Percentiles rank a stretch among this genome's conserved stretches.
These are phyloP conservation scores for Lignosus rhinocerotis DNA, from an alignment of 1,284 basidiomycete genomes.

Conservation along the genomic window DNA sequence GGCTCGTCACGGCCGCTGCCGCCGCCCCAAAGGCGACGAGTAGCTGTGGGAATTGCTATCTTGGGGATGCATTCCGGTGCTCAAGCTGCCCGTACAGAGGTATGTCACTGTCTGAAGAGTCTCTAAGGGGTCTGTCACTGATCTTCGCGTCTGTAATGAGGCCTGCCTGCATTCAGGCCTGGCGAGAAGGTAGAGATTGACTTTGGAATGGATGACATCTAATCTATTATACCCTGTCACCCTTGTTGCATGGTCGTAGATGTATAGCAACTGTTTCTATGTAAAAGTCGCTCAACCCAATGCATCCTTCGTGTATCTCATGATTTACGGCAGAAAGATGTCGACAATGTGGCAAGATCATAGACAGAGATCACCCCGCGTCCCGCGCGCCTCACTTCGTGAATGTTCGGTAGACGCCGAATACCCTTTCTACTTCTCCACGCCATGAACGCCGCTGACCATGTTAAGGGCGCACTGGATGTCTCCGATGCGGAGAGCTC, in stretches of 20 bases:
- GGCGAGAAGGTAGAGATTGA: slow-evolving; percentile 95
- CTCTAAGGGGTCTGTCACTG: neutral
- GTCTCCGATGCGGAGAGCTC: slow-evolving; percentile 18
- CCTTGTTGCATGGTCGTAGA: neutral
- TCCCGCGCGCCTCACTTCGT: neutral
- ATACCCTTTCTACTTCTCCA: neutral
- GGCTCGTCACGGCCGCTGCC: slow-evolving; percentile 62
- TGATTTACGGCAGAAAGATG: too few relatives aligned
- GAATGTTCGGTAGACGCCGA: neutral
- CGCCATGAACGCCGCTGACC: slow-evolving; percentile 6
- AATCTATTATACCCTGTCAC: slow-evolving; percentile 16
- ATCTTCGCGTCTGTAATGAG: slow-evolving; percentile 38
- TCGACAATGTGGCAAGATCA: too few relatives aligned
- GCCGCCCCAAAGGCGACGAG: slow-evolving; percentile 85
- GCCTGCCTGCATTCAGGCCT: slow-evolving; percentile 96
- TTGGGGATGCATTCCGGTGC: slow-evolving; percentile 98
- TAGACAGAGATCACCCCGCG: too few relatives aligned
- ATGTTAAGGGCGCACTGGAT: neutral
- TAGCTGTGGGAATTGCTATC: slow-evolving; percentile 97
- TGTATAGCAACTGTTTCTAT: neutral
- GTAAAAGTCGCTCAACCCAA: too few relatives aligned
- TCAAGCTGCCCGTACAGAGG: slow-evolving; percentile 94
- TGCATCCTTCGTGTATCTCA: too few relatives aligned
- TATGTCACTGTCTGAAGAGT: slow-evolving; percentile 39
- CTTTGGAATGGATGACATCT: slow-evolving; percentile 87